Evolutionary conservation across 192 early-diverging fungal genomes (phyloP).

Genomic region (Podila epicladia): DNA sequence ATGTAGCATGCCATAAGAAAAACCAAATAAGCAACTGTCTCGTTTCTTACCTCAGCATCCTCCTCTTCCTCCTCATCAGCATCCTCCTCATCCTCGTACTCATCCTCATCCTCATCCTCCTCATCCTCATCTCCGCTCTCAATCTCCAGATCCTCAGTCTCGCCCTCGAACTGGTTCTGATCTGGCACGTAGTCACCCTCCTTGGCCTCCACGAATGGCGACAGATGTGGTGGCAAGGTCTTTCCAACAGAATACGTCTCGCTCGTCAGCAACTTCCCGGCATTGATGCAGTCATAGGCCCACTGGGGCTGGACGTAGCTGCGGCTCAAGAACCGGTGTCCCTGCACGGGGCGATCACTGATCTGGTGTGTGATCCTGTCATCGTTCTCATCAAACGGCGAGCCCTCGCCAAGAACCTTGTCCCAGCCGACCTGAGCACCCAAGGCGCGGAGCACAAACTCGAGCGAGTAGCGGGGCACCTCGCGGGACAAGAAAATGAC

Average conservation of each 20-base stretch:
- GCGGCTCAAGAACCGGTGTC: constrained; percentile 70
- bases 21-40: background rate
- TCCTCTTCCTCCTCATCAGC: constrained; percentile 28
- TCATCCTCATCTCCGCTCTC: constrained; percentile 66
- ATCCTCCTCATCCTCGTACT: constrained; percentile 43
- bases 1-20: background rate
- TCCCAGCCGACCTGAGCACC: constrained; percentile 95
- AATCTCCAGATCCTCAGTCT: constrained; percentile 66
- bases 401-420: constrained; percentile 75
- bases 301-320: constrained; percentile 98
- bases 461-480: constrained; percentile 91
- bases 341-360: constrained; percentile 80
- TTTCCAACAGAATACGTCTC: constrained; percentile 83
- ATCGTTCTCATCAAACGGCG: constrained; percentile 82
- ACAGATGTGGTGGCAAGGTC: constrained; percentile 89
- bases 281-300: constrained; percentile 95
- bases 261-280: constrained; percentile 71
- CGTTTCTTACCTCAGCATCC: constrained; percentile 33
- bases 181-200: constrained; percentile 92
- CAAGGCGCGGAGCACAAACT: constrained; percentile 90
- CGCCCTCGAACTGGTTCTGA: constrained; percentile 69
- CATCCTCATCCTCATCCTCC: constrained; percentile 38
- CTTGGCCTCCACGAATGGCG: constrained; percentile 88
- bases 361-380: constrained; percentile 91
- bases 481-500: constrained; percentile 94